A percentile compares a stretch with the other conserved stretches of the same genome.
These are phyloP conservation scores for Panellus pusillus DNA, from an alignment of 768 basidiomycete genomes.

Conservation along the genomic window DNA sequence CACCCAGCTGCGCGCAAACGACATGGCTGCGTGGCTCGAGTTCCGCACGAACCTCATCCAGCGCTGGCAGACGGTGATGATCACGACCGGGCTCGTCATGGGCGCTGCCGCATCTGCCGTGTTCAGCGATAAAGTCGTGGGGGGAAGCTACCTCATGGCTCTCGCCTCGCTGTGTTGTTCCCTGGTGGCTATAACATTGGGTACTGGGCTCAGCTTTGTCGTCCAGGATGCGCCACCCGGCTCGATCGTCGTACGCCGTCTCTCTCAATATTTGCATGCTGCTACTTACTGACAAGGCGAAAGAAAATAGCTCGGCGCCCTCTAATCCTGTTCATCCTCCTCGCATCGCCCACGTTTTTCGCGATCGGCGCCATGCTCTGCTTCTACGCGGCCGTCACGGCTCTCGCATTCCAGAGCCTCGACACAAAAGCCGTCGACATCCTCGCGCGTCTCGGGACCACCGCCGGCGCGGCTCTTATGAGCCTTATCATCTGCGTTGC, in stretches of 20 bases:
- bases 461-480: conserved; percentile 11
- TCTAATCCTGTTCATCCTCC: conserved; percentile 9
- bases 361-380: conserved; percentile 16
- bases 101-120: conserved; percentile 13
- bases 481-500: conserved; percentile 4
- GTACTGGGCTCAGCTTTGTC: conserved; percentile 14
- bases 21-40: conserved; percentile 7
- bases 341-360: conserved; percentile 16
- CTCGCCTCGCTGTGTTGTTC: conserved; percentile 13
- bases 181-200: conserved; percentile 15
- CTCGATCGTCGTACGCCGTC: neutral
- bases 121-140: conserved; percentile 11
- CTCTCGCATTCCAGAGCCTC: conserved; percentile 11
- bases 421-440: neutral
- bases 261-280: neutral
- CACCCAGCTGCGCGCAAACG: conserved; percentile 8
- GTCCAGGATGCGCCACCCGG: conserved; percentile 10
- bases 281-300: neutral
- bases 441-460: conserved; percentile 15
- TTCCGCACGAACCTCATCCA: conserved; percentile 15
- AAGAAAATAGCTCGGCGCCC: conserved; percentile 9
- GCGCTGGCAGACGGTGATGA: conserved; percentile 18
- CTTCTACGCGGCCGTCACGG: conserved; percentile 14
- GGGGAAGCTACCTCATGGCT: conserved; percentile 9
- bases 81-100: conserved; percentile 16